Evolutionary conservation across 2,329 filamentous ascomycete genomes (phyloP).

Genomic region (Pseudocercospora crystallina): DNA sequence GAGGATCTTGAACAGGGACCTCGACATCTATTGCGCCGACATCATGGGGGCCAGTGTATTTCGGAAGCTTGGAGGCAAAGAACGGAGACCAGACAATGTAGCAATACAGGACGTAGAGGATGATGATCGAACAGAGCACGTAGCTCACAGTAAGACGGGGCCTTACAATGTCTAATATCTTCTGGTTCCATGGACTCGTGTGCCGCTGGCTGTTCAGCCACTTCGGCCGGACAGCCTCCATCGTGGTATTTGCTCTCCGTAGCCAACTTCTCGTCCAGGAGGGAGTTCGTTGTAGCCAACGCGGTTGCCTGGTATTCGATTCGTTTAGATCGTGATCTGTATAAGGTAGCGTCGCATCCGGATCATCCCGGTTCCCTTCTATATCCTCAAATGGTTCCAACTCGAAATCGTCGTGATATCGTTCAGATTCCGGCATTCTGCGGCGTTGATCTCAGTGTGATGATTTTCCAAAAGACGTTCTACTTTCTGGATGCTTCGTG

Average conservation of each 20-base stretch:
- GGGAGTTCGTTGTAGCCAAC: slow-evolving; percentile 16
- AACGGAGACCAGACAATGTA: slow-evolving; percentile 41
- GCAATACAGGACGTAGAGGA: slow-evolving; percentile 38
- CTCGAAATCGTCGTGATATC: slow-evolving; percentile 20
- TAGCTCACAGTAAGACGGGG: slow-evolving; percentile 18
- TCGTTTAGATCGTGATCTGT: slow-evolving; percentile 1
- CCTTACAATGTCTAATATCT: slow-evolving; percentile 2
- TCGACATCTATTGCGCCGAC: slow-evolving; percentile 45
- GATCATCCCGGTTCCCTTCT: slow-evolving; percentile 15
- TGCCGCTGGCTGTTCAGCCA: slow-evolving; percentile 13
- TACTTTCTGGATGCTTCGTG: too few relatives aligned
- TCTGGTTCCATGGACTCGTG: slow-evolving; percentile 7
- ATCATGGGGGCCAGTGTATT: slow-evolving; percentile 41
- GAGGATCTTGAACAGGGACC: slow-evolving; percentile 28
- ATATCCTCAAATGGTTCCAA: slow-evolving; percentile 16
- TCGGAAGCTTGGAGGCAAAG: slow-evolving; percentile 40
- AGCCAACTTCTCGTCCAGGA: slow-evolving; percentile 15
- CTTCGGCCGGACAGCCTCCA: slow-evolving; percentile 16
- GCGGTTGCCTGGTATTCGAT: slow-evolving; percentile 1
- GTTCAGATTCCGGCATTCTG: too few relatives aligned
- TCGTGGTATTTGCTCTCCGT: slow-evolving; percentile 10
- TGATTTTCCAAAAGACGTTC: too few relatives aligned
- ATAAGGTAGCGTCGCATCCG: slow-evolving; percentile 15
- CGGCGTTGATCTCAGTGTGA: too few relatives aligned
- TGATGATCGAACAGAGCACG: slow-evolving; percentile 8